Conservation (phyloP, 129 eudicot genomes). For the Arctium lappa region DNA sequence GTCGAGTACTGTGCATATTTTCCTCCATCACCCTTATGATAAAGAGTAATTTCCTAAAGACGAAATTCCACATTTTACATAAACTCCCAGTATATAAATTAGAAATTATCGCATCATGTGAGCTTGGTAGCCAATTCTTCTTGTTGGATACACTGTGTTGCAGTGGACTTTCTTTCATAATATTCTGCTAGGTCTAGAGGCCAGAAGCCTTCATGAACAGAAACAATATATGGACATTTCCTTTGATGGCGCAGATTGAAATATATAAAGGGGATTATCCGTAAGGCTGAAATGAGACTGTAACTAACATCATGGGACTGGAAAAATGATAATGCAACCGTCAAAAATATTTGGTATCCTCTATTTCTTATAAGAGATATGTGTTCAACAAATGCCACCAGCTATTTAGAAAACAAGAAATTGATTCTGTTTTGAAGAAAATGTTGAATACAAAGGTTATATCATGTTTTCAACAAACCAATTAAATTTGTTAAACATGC, state of each 20-base stretch:
- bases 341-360: neutral
- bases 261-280: neutral
- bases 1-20: neutral
- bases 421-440: neutral
- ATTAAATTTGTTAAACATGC: neutral
- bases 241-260: neutral
- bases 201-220: neutral
- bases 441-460: neutral
- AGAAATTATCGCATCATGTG: neutral
- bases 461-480: slow-evolving; percentile 6
- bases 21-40: neutral
- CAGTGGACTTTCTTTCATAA: neutral
- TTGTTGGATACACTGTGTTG: neutral
- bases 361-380: neutral
- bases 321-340: neutral
- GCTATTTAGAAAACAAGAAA: neutral
- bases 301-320: neutral
- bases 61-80: neutral
- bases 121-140: neutral
- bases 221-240: neutral
- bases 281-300: neutral
- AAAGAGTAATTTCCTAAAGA: neutral
- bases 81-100: too few species aligned
- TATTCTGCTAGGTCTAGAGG: neutral
- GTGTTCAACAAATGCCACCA: neutral